Evolutionary conservation across 1,284 basidiomycete genomes (phyloP).

Genomic region (Puccinia hordei): DNA sequence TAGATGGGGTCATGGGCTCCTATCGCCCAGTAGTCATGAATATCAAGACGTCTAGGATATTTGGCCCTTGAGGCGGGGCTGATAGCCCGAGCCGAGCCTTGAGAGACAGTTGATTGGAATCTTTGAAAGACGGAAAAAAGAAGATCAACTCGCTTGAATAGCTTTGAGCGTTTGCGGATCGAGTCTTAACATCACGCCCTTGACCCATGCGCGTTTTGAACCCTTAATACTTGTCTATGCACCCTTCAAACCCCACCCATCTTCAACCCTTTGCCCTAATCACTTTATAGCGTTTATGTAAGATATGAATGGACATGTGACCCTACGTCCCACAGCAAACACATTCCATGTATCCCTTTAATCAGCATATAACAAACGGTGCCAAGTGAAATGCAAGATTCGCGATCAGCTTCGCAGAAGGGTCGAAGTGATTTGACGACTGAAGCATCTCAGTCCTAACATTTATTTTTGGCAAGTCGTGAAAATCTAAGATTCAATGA

Average conservation of each 20-base stretch:
- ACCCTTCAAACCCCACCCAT: slow-evolving; percentile 24
- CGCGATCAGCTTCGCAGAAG: not conserved
- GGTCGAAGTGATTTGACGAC: not conserved
- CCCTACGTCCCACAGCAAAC: not conserved
- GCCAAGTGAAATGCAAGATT: not conserved
- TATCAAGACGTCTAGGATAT: not conserved
- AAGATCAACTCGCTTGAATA: not conserved
- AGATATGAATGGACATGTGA: not conserved
- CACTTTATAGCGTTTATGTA: not conserved
- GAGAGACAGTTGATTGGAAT: not conserved
- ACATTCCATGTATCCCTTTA: not conserved
- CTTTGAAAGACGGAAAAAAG: not conserved
- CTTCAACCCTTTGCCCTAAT: slow-evolving; percentile 15
- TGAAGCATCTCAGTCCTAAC: not conserved
- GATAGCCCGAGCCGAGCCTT: not conserved
- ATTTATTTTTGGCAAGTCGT: not conserved
- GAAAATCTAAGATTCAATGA: slow-evolving; percentile 1
- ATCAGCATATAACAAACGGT: not conserved
- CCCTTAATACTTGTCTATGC: not conserved
- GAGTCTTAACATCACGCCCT: not conserved
- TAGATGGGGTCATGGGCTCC: too few relatives aligned
- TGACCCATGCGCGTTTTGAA: not conserved
- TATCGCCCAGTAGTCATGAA: too few relatives aligned
- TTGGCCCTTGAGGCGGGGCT: not conserved
- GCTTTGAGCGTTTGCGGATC: not conserved